Conservation (phyloP, 306 rosid species). For the Dalbergia oliveri region DNA sequence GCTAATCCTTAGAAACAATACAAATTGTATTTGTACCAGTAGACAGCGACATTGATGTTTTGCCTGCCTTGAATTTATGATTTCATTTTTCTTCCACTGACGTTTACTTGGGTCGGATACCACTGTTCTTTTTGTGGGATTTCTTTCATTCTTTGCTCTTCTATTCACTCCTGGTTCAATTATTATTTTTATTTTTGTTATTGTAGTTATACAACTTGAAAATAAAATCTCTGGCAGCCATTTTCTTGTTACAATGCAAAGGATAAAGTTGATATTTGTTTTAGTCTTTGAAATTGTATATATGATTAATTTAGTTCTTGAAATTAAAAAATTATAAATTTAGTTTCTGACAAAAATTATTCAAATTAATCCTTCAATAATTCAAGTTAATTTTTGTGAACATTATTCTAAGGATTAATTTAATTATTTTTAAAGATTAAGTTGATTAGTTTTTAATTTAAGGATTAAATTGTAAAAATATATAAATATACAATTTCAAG, state of each 20-base stretch:
- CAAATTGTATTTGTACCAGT: conserved; percentile 36
- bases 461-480: too few relatives aligned
- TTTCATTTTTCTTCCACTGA: conserved; percentile 24
- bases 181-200: neutral
- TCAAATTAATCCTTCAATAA: too few relatives aligned
- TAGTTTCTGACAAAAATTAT: too few relatives aligned
- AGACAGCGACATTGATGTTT: conserved; percentile 11
- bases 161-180: neutral
- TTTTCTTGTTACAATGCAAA: neutral
- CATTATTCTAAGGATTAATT: too few relatives aligned
- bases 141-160: neutral
- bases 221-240: neutral
- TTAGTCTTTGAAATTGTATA: too few relatives aligned
- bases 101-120: neutral
- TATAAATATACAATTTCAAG: too few relatives aligned
- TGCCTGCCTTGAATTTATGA: conserved; percentile 15
- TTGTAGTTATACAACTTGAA: neutral
- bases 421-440: too few relatives aligned
- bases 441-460: too few relatives aligned
- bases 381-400: too few relatives aligned
- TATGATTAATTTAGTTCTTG: too few relatives aligned
- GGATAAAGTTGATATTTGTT: neutral
- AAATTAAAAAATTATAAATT: too few relatives aligned
- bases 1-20: conserved; percentile 31
- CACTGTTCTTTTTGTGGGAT: neutral